These are phyloP conservation scores for Crithidia thermophila DNA, from an alignment of 208 protist genomes.

Conservation along the genomic window DNA sequence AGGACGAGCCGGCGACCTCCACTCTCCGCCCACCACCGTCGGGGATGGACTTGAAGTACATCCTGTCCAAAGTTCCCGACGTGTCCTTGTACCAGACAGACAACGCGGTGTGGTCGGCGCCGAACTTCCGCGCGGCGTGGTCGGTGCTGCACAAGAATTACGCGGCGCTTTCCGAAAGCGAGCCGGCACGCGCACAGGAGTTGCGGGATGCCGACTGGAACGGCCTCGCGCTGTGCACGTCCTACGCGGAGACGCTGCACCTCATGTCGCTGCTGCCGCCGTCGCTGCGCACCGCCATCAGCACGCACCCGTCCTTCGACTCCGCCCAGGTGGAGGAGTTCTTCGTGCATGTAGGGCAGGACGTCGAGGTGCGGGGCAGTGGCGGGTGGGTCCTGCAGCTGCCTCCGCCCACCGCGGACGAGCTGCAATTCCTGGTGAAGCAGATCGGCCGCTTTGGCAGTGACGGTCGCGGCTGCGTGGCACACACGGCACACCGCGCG, in stretches of 20 bases:
- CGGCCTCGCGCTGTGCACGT: constrained; percentile 59
- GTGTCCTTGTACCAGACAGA: constrained; percentile 53
- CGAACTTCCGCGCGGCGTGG: constrained; percentile 64
- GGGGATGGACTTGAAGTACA: constrained; percentile 35
- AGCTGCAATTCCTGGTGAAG: constrained; percentile 58
- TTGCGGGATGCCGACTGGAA: constrained; percentile 59
- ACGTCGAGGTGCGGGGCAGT: constrained; percentile 72
- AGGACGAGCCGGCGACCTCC: constrained; percentile 22
- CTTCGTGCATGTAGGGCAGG: constrained; percentile 77
- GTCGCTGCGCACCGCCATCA: constrained; percentile 44
- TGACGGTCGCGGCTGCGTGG: constrained; percentile 80
- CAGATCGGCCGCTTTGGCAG: constrained; percentile 67
- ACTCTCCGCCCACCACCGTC: constrained; percentile 31
- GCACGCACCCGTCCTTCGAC: constrained; percentile 45
- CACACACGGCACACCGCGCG: constrained; percentile 72
- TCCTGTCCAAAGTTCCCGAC: constrained; percentile 27
- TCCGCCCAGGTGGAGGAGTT: constrained; percentile 69
- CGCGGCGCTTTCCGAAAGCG: constrained; percentile 6
- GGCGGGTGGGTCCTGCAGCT: constrained; percentile 56
- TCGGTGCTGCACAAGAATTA: constrained; percentile 39
- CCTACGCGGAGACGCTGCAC: constrained; percentile 69
- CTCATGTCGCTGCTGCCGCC: constrained; percentile 66
- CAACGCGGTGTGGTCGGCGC: constrained; percentile 47
- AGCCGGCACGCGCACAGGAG: constrained; percentile 35
- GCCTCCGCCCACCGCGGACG: constrained; percentile 46